Base-by-base conservation (phyloP, 768 basidiomycete genomes). In the Amylocystis lapponica region DNA sequence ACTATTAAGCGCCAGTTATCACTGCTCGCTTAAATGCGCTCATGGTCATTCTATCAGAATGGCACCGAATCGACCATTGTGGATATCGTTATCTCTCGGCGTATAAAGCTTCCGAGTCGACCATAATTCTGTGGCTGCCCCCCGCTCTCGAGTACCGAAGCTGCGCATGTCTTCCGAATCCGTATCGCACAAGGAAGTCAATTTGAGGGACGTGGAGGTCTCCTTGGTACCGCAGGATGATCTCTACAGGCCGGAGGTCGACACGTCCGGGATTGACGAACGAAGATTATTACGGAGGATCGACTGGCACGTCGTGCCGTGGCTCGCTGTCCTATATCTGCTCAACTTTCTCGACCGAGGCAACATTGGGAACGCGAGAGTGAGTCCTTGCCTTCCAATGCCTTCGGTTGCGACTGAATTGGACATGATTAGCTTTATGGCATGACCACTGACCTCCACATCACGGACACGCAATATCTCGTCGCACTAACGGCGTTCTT, bases 281-380 rank as follows among this genome's bases (percentile, higher is more conserved):
- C 67, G 62, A 36, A 72, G 65, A 41, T 66, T 86, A 20, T 49
- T 72, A 49, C 55, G 81, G 34, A 81, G 72, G 58, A 75, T 86
- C 37, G 84, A 86, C 57, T 43, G 78, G 51, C 73, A 71, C 53
- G 68, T 90, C 43, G 71, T 90, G 25, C 89, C 89, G 26, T 89
- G 84, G 81, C 64, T 91, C 20, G 71, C 80, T 8, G 53, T 87
- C 7, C 66, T 91, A 19, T 88, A 89, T 59, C 67, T 88, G 21
- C 67, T 90, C 51, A 86, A 78, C 60, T 90, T 84, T 58, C 66
- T 89, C 62, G 60, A 84, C 46, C 58, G 69, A 53, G 67, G 70
- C 29, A 74, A 76, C 41, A 80, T 89, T 53, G 86, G 84, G 31
- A 87, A 87, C 58, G 83, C 84, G 4, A 79, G 78, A 67, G 86